These are phyloP conservation scores for Ammopiptanthus mongolicus DNA, from an alignment of 306 rosid genomes.

Conservation along the genomic window DNA sequence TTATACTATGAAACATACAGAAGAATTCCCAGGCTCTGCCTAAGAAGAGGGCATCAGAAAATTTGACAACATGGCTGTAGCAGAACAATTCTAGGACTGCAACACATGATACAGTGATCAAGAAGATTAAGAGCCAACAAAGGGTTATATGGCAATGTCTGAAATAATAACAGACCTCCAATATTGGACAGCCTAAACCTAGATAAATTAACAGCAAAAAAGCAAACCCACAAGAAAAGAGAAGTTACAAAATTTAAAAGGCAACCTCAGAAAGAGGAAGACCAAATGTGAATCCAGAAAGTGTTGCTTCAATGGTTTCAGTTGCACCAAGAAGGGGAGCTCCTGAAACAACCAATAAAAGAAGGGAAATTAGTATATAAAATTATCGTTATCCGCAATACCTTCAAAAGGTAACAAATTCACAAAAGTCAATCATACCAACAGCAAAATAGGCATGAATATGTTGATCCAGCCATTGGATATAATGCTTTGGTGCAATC, in stretches of 20 bases:
- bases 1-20: background rate
- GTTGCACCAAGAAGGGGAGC: conserved; percentile 92
- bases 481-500: conserved; percentile 92
- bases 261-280: conserved; percentile 94
- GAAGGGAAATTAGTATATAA: conserved; percentile 20
- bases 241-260: conserved; percentile 20
- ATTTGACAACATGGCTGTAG: background rate
- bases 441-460: conserved; percentile 97
- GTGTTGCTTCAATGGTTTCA: conserved; percentile 81
- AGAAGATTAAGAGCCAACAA: background rate
- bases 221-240: conserved; percentile 5
- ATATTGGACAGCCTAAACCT: conserved; percentile 18
- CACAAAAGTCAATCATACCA: conserved; percentile 51
- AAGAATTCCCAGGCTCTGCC: background rate
- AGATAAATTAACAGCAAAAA: background rate
- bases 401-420: conserved; percentile 6
- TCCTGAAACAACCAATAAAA: conserved; percentile 47
- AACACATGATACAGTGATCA: background rate
- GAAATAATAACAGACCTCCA: conserved; percentile 1
- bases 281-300: conserved; percentile 85
- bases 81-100: background rate
- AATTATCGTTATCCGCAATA: conserved; percentile 2
- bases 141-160: background rate
- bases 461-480: conserved; percentile 80
- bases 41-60: background rate